Conservation (phyloP, 2,329 filamentous ascomycete genomes). For the Botryosphaeria dothidea region DNA sequence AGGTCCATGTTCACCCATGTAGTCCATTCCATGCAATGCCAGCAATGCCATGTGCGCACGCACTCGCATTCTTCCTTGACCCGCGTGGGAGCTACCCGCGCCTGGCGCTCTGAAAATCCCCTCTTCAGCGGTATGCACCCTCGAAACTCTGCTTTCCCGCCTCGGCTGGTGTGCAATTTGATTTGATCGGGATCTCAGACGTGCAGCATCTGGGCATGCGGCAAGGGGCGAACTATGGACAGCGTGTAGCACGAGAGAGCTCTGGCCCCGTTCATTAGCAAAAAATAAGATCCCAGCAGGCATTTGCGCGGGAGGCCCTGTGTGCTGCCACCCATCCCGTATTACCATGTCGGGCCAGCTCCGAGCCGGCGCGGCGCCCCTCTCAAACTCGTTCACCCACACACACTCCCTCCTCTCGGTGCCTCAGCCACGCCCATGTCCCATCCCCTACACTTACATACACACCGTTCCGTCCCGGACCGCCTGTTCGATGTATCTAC, state of each 20-base stretch:
- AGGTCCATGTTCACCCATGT: background rate
- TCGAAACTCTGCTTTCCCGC: background rate
- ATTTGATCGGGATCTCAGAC: background rate
- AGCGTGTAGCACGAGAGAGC: no score
- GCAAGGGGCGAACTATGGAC: no score
- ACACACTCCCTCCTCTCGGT: background rate
- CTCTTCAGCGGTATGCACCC: background rate
- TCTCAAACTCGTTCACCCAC: background rate
- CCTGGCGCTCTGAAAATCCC: background rate
- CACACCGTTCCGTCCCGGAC: background rate
- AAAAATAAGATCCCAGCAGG: background rate
- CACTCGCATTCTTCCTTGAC: background rate
- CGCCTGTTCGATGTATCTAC: conserved; percentile 12
- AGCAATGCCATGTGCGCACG: background rate
- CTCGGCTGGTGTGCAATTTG: background rate
- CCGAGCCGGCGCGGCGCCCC: background rate
- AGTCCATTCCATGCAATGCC: background rate
- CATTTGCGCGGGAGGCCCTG: background rate
- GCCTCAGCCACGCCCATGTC: background rate
- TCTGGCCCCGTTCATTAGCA: background rate
- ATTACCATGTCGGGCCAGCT: background rate
- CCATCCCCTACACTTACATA: background rate
- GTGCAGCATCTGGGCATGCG: background rate
- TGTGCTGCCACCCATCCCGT: background rate
- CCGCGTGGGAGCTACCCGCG: background rate